These are phyloP conservation scores for Brassica rapa DNA, from an alignment of 345 rosid species.

Conservation along the genomic window DNA sequence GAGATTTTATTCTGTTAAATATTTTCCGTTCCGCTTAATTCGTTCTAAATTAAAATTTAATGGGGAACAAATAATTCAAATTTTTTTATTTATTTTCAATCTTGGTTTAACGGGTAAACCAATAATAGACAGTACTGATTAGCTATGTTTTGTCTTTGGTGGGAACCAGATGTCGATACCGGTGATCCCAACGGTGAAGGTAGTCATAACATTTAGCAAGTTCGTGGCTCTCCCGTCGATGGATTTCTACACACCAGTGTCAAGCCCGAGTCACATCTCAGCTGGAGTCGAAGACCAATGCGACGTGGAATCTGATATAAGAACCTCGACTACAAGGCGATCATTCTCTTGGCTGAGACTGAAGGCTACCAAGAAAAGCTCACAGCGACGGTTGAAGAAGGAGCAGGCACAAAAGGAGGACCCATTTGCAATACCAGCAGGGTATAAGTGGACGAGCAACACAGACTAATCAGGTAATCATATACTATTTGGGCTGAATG, in stretches of 20 bases:
- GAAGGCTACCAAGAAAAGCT: slow-evolving; percentile 33
- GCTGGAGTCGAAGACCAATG: slow-evolving; percentile 33
- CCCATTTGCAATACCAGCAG: slow-evolving; percentile 80
- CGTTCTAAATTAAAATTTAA: not conserved
- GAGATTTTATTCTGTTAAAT: not conserved
- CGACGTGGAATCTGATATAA: slow-evolving; percentile 48
- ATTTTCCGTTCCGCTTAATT: not conserved
- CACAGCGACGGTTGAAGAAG: slow-evolving; percentile 43
- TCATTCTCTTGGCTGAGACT: slow-evolving; percentile 58
- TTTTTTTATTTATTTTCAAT: not conserved
- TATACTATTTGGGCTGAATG: not conserved
- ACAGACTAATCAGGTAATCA: slow-evolving; percentile 43
- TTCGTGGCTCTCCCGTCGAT: slow-evolving; percentile 68
- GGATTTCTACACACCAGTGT: slow-evolving; percentile 83
- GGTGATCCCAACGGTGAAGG: slow-evolving; percentile 91
- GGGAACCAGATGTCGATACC: slow-evolving; percentile 78
- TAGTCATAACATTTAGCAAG: slow-evolving; percentile 86
- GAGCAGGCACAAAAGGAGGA: slow-evolving; percentile 42
- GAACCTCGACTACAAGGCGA: slow-evolving; percentile 34
- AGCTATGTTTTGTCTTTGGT: not conserved
- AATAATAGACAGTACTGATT: not conserved
- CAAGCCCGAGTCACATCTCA: slow-evolving; percentile 65
- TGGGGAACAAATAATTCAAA: not conserved
- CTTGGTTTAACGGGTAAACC: not conserved
- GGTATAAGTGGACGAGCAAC: slow-evolving; percentile 62